A percentile compares a stretch with the other conserved stretches of the same genome.
Evolutionary conservation across 805 yeast species (phyloP).

Genomic region (Alloascoidea africana): DNA sequence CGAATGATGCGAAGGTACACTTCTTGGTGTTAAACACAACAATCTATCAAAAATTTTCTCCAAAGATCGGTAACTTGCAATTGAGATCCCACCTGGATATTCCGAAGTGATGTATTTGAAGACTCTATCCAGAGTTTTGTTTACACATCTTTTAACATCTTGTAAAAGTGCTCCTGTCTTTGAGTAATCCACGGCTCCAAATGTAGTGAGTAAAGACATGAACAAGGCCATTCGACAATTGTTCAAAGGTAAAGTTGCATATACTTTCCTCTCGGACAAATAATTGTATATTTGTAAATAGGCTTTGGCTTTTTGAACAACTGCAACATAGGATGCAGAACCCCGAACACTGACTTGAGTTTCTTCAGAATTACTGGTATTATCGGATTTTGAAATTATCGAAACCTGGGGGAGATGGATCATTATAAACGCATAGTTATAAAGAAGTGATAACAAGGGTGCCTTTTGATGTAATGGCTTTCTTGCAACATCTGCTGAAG

Average conservation of each 20-base stretch:
- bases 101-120: not conserved
- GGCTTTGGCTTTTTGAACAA: slow-evolving; percentile 17
- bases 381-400: slow-evolving; percentile 7
- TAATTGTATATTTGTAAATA: slow-evolving; percentile 15
- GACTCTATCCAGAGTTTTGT: slow-evolving; percentile 9
- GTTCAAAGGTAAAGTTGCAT: slow-evolving; percentile 15
- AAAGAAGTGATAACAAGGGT: slow-evolving; percentile 34
- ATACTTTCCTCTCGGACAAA: slow-evolving; percentile 11
- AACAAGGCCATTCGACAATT: slow-evolving; percentile 11
- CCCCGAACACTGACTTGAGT: slow-evolving; percentile 7
- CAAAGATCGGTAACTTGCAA: not conserved
- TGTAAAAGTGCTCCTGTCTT: slow-evolving; percentile 71
- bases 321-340: slow-evolving; percentile 16
- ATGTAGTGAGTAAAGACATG: slow-evolving; percentile 15
- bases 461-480: slow-evolving; percentile 15
- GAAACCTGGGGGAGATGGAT: slow-evolving; percentile 39
- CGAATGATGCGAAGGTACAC: not conserved
- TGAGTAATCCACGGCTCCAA: slow-evolving; percentile 65
- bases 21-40: not conserved
- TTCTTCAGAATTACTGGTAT: not conserved
- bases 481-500: slow-evolving; percentile 11
- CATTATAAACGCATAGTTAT: slow-evolving; percentile 46
- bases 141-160: slow-evolving; percentile 44
- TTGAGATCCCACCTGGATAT: not conserved
- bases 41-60: not conserved